phyloP scores from a whole-genome alignment of 352 stramenopile genomes.

The Phytopythium litorale region DNA sequence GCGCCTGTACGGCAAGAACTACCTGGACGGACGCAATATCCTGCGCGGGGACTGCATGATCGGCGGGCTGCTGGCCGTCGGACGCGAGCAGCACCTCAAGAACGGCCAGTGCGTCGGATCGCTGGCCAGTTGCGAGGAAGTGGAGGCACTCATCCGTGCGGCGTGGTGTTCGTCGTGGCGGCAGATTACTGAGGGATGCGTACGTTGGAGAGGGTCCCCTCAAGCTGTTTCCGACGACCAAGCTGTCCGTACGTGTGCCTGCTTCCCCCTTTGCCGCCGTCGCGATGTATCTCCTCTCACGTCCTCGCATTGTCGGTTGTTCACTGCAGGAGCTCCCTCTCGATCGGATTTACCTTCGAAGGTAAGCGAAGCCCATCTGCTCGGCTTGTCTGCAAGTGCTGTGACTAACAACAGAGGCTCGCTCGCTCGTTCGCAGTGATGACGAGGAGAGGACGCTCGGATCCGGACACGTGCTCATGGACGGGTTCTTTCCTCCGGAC shows the following conservation, averaged over 20 bases:
- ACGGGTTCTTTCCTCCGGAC: slow-evolving; percentile 72
- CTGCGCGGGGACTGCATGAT: slow-evolving; percentile 71
- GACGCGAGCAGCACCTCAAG: slow-evolving; percentile 72
- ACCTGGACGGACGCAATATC: slow-evolving; percentile 74
- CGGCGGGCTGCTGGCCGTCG: slow-evolving; percentile 64
- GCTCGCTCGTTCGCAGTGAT: slow-evolving; percentile 33
- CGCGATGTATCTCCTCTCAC: neutral
- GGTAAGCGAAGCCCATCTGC: slow-evolving; percentile 8
- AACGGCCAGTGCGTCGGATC: slow-evolving; percentile 55
- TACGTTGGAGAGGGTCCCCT: slow-evolving; percentile 69
- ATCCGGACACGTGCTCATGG: slow-evolving; percentile 76
- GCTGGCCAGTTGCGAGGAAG: too few species aligned
- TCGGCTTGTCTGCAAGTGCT: neutral
- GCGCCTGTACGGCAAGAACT: slow-evolving; percentile 75
- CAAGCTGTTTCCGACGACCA: slow-evolving; percentile 68
- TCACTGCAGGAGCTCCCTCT: slow-evolving; percentile 31
- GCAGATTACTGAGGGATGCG: slow-evolving; percentile 54
- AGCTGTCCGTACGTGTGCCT: slow-evolving; percentile 47
- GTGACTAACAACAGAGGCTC: neutral
- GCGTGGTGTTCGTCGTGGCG: neutral
- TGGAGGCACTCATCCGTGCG: neutral
- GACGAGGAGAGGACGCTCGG: slow-evolving; percentile 82
- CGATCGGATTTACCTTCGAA: slow-evolving; percentile 69
- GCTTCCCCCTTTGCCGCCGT: neutral
- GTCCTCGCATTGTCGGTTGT: neutral